These are phyloP conservation scores for Calonectria honghensis DNA, from an alignment of 2,329 filamentous ascomycete genomes.

Conservation along the genomic window DNA sequence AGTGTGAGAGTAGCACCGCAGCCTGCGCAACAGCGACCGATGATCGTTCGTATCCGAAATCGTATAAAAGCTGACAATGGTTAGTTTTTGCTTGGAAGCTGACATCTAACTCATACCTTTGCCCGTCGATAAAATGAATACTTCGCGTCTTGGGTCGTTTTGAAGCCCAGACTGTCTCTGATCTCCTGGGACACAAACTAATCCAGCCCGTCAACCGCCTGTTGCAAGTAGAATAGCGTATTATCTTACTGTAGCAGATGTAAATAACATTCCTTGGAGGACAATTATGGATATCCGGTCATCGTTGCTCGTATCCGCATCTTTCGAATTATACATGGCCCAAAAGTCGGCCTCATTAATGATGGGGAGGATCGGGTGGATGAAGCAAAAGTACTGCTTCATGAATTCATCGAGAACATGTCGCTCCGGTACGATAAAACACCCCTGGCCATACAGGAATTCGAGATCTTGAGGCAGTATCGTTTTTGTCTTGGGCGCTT, in stretches of 20 bases:
- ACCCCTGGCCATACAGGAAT: slow-evolving; percentile 53
- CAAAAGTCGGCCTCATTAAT: slow-evolving; percentile 54
- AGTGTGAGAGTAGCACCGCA: slow-evolving; percentile 50
- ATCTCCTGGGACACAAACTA: slow-evolving; percentile 50
- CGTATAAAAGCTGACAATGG: slow-evolving; percentile 48
- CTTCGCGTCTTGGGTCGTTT: slow-evolving; percentile 51
- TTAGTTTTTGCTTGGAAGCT: not conserved
- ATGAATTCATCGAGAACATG: slow-evolving; percentile 54
- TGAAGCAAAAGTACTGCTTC: slow-evolving; percentile 55
- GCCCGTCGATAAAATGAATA: slow-evolving; percentile 50
- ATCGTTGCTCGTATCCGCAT: slow-evolving; percentile 28
- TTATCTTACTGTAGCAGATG: slow-evolving; percentile 47
- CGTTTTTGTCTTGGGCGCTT: slow-evolving; percentile 47
- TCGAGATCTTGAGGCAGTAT: slow-evolving; percentile 50
- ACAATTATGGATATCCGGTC: slow-evolving; percentile 49
- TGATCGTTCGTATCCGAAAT: slow-evolving; percentile 52
- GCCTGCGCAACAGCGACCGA: slow-evolving; percentile 53
- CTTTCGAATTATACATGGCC: slow-evolving; percentile 48
- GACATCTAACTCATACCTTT: slow-evolving; percentile 34
- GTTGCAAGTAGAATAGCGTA: not conserved
- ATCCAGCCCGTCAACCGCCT: not conserved
- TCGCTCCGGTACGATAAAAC: slow-evolving; percentile 52
- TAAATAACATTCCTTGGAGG: slow-evolving; percentile 50
- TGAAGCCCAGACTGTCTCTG: slow-evolving; percentile 46
- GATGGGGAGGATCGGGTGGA: slow-evolving; percentile 55